phyloP scores from a whole-genome alignment of 805 yeast genomes.

The Saccharomycopsis sp. region DNA sequence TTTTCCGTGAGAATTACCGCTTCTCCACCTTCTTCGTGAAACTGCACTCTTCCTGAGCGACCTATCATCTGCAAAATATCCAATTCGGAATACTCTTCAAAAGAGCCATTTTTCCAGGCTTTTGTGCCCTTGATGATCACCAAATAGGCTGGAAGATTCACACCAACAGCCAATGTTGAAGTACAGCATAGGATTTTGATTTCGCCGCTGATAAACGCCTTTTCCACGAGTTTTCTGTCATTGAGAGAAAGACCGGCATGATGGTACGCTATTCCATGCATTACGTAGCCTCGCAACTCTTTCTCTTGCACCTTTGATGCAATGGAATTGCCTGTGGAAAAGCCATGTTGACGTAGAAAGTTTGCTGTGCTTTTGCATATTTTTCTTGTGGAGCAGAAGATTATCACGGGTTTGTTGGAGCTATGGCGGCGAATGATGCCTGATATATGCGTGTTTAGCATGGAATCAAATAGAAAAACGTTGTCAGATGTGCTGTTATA shows the following conservation, averaged over 20 bases:
- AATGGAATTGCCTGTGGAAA: neutral
- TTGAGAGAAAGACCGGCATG: conserved; percentile 49
- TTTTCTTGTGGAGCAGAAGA: conserved; percentile 49
- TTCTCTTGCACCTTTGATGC: conserved; percentile 24
- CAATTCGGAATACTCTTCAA: conserved; percentile 46
- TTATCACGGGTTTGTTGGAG: conserved; percentile 37
- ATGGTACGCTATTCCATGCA: conserved; percentile 44
- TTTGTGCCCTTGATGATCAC: conserved; percentile 59
- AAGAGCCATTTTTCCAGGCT: conserved; percentile 45
- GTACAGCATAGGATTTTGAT: conserved; percentile 46
- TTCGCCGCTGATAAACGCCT: conserved; percentile 36
- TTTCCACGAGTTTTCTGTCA: conserved; percentile 43
- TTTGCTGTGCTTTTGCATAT: conserved; percentile 43
- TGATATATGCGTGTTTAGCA: conserved; percentile 35
- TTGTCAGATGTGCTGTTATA: conserved; percentile 34
- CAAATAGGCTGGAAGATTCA: conserved; percentile 53
- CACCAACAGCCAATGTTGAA: conserved; percentile 55
- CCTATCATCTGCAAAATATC: conserved; percentile 61
- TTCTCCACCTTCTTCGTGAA: conserved; percentile 42
- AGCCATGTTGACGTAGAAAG: conserved; percentile 27
- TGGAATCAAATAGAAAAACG: conserved; percentile 41
- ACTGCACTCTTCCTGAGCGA: conserved; percentile 58
- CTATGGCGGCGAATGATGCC: conserved; percentile 36
- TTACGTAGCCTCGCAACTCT: conserved; percentile 25
- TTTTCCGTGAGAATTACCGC: conserved; percentile 43